These are phyloP conservation scores for Psilocybe subaeruginosa DNA, from an alignment of 768 basidiomycete genomes.

Conservation along the genomic window DNA sequence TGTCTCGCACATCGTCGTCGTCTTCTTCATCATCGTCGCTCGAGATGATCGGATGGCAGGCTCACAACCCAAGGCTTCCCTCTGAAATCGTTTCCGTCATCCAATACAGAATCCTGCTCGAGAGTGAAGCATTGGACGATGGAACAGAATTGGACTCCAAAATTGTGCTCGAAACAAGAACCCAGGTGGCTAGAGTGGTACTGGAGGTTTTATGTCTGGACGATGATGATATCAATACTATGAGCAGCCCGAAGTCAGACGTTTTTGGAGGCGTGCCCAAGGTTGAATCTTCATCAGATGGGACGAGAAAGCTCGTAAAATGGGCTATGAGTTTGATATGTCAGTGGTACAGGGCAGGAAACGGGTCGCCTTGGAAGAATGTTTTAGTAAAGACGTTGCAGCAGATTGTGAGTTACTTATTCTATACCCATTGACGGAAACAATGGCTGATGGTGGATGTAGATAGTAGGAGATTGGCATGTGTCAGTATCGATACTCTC, in stretches of 20 bases:
- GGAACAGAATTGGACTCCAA: slow-evolving; percentile 16
- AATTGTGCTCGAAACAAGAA: slow-evolving; percentile 35
- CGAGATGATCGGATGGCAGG: neutral
- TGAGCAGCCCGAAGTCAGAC: slow-evolving; percentile 19
- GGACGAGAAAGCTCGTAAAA: slow-evolving; percentile 13
- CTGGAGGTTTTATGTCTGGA: slow-evolving; percentile 36
- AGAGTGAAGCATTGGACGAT: slow-evolving; percentile 42
- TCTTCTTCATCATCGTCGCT: slow-evolving; percentile 10
- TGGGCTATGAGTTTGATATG: slow-evolving; percentile 23
- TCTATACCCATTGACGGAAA: neutral
- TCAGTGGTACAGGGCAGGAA: slow-evolving; percentile 24
- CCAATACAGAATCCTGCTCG: slow-evolving; percentile 51
- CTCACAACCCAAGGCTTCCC: slow-evolving; percentile 20
- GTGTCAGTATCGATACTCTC: slow-evolving; percentile 41
- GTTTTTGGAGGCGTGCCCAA: slow-evolving; percentile 18
- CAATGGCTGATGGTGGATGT: neutral
- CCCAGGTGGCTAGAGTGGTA: slow-evolving; percentile 42
- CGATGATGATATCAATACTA: slow-evolving; percentile 3
- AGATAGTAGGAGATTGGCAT: slow-evolving; percentile 44
- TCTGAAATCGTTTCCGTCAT: slow-evolving; percentile 38
- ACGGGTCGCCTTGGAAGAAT: slow-evolving; percentile 19
- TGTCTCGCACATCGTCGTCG: slow-evolving; percentile 8
- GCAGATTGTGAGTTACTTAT: slow-evolving; percentile 26
- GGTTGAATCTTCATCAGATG: neutral
- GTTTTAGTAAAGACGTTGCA: slow-evolving; percentile 25